Evolutionary conservation across 2,329 filamentous ascomycete genomes (phyloP).

Genomic region (Botrytis paeoniae): DNA sequence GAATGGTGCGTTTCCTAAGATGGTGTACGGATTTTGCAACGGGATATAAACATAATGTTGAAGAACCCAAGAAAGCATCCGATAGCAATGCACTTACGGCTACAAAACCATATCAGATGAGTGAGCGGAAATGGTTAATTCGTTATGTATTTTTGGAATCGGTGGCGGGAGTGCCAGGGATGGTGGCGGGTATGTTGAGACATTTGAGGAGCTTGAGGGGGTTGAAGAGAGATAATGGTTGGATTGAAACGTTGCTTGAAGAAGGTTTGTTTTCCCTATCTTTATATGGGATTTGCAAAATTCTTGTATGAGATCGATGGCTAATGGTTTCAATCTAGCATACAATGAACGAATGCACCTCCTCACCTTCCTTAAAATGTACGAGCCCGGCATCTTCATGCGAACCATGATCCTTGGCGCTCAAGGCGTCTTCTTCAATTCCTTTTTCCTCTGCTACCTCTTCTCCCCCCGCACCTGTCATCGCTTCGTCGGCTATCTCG

Average conservation of each 20-base stretch:
- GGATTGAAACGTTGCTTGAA: slow-evolving; percentile 88
- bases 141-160: slow-evolving; percentile 92
- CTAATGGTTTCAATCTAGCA: slow-evolving; percentile 62
- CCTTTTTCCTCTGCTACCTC: slow-evolving; percentile 85
- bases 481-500: slow-evolving; percentile 93
- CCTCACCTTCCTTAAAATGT: slow-evolving; percentile 89
- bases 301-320: slow-evolving; percentile 60
- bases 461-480: slow-evolving; percentile 84
- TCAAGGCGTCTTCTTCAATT: slow-evolving; percentile 96
- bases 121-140: slow-evolving; percentile 83
- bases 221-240: slow-evolving; percentile 92
- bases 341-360: slow-evolving; percentile 96
- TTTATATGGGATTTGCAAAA: slow-evolving; percentile 54
- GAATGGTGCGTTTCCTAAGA: slow-evolving; percentile 70
- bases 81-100: slow-evolving; percentile 46
- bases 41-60: slow-evolving; percentile 70
- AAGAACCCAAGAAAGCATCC: slow-evolving; percentile 38
- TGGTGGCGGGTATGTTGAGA: slow-evolving; percentile 92
- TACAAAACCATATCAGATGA: slow-evolving; percentile 65
- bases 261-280: background rate
- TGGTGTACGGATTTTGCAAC: slow-evolving; percentile 81
- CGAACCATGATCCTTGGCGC: slow-evolving; percentile 85
- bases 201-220: slow-evolving; percentile 81
- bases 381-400: slow-evolving; percentile 79
- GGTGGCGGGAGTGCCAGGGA: slow-evolving; percentile 91